phyloP scores from a whole-genome alignment of 345 rosid species.

The Geranium rotundifolium region DNA sequence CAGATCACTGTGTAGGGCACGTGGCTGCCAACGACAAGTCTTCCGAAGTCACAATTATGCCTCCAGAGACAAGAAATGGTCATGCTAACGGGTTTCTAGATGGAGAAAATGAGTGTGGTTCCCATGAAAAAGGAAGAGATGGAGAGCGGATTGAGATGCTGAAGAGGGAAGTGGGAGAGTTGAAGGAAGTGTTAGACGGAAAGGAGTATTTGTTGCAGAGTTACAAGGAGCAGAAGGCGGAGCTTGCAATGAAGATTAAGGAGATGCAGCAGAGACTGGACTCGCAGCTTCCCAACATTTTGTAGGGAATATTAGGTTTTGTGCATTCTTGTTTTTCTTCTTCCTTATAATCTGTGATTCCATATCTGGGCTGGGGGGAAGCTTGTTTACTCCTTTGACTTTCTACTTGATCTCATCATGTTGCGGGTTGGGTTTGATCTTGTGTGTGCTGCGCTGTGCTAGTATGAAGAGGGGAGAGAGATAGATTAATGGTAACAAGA shows the following conservation, averaged over 20 bases:
- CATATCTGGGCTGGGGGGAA: conserved; percentile 2
- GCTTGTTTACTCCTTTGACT: neutral
- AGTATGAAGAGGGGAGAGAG: neutral
- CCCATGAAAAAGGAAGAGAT: conserved; percentile 36
- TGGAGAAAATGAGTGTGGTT: conserved; percentile 29
- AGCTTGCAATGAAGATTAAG: conserved; percentile 64
- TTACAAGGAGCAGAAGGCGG: conserved; percentile 80
- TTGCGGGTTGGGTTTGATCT: neutral
- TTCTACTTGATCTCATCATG: neutral
- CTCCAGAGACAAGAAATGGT: conserved; percentile 38
- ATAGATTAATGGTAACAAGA: neutral
- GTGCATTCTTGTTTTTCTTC: conserved; percentile 51
- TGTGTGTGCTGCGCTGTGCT: neutral
- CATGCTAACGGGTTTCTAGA: conserved; percentile 44
- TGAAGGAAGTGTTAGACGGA: conserved; percentile 86
- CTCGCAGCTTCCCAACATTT: conserved; percentile 75
- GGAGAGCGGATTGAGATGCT: conserved; percentile 57
- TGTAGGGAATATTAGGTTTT: conserved; percentile 58
- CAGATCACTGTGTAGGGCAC: conserved; percentile 64
- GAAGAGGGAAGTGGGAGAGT: conserved; percentile 69
- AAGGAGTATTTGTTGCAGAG: conserved; percentile 68
- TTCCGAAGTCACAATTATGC: conserved; percentile 27
- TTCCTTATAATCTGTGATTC: neutral
- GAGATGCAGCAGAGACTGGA: conserved; percentile 86
- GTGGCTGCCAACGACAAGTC: conserved; percentile 26